Base-by-base conservation (phyloP, 345 rosid species). In the Euphorbia tirucalli region DNA sequence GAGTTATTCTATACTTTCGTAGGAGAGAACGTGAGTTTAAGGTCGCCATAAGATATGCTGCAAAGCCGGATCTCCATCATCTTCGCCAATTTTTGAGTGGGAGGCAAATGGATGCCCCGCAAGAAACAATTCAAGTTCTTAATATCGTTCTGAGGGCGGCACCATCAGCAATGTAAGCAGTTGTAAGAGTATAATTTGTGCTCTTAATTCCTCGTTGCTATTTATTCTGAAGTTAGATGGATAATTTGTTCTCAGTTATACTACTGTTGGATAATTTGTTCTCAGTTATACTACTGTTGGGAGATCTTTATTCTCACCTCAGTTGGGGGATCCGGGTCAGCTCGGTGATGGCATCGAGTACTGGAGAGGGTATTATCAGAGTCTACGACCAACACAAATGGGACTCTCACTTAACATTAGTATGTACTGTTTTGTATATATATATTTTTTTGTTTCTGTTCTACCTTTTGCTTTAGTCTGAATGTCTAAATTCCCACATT, bases 321-420 rank as follows among this genome's bases (percentile, higher is more conserved):
- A 4, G 0, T 63, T 87, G 28, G 96, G 92, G 19, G 1, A 0
- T 0, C 58, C 0, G 7, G 96, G 91, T 27, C 81, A 75, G 0
- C 89, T 93, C 0, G 90, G 84, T 5, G 76, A 87, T 43, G 97
- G 97, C 24, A 24, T 88, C 0, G 84, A 87, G 30, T 93, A 73
- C 44, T 91, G 94, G 93, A 69, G 84, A 14, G 96, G 98, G 0
- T 88, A 71, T 8, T 91, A 85, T 62, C 98, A 91, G 67, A 86
- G 90, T 56, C 82, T 91, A 0, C 82, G 97, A 15, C 86, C 87
- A 14, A 84, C 93, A 2, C 97, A 93, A 76, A 83, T 90, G 86
- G 98, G 97, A 0, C 72, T 91, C 3, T 90, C 98, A 0, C 83
- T 91, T 0, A 93, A 91, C 68, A 79, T 86, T 16, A 96, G 98